phyloP scores from a whole-genome alignment of 148 eudicot species.

The Cornus suecica region DNA sequence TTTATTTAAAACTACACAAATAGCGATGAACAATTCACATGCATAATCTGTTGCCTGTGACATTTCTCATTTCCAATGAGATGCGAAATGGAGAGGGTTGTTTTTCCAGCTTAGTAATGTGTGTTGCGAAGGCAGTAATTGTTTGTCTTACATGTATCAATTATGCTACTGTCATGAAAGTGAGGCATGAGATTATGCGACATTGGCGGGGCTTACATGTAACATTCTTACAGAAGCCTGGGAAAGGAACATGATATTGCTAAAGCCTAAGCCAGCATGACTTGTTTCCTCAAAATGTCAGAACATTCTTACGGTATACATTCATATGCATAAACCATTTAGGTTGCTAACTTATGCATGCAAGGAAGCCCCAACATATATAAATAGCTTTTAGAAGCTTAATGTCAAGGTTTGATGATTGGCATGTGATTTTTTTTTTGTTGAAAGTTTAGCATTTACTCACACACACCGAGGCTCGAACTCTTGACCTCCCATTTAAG shows the following conservation, averaged over 20 bases:
- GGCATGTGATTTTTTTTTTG: background rate
- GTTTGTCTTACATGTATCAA: no score
- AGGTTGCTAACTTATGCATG: background rate
- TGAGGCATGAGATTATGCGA: background rate
- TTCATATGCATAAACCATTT: background rate
- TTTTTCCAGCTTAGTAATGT: no score
- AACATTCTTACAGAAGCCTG: background rate
- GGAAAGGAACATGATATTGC: no score
- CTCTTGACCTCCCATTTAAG: no score
- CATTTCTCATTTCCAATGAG: no score
- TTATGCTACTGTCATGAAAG: background rate
- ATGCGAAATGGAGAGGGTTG: no score
- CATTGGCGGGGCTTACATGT: background rate
- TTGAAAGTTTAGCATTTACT: no score
- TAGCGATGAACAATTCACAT: no score
- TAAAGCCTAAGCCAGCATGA: background rate
- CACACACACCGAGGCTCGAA: no score
- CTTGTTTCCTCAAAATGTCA: background rate
- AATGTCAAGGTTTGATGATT: background rate
- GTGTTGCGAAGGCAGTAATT: no score
- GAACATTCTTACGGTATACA: background rate
- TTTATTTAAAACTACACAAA: no score
- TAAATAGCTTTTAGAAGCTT: background rate
- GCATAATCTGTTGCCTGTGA: no score
- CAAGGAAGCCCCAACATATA: background rate